Conservation (phyloP, 1,139 yeast species). For the Yamadazyma jaroonii region DNA sequence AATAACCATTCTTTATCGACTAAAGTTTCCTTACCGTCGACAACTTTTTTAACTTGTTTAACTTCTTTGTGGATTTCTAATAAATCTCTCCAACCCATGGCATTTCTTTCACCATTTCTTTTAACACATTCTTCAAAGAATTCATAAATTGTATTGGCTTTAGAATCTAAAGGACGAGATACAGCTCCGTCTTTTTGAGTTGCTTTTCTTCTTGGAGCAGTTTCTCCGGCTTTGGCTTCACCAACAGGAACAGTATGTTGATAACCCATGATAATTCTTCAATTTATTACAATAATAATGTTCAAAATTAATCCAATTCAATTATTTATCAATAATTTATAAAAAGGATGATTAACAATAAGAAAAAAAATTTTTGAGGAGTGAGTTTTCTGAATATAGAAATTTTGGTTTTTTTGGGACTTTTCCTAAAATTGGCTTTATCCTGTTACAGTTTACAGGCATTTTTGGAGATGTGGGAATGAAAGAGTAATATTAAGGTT, state of each 20-base stretch:
- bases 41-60: constrained; percentile 68
- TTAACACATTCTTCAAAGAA: constrained; percentile 62
- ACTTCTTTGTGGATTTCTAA: constrained; percentile 72
- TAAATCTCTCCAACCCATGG: constrained; percentile 82
- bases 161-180: constrained; percentile 56
- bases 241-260: constrained; percentile 68
- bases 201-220: constrained; percentile 84
- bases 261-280: constrained; percentile 10
- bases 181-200: constrained; percentile 55
- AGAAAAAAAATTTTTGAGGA: background rate
- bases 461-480: no score
- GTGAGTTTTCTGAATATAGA: constrained; percentile 1
- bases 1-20: constrained; percentile 86
- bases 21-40: constrained; percentile 70
- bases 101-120: constrained; percentile 50
- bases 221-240: constrained; percentile 79
- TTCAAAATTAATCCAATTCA: background rate
- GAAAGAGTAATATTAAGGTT: no score
- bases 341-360: background rate
- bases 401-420: background rate
- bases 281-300: no score
- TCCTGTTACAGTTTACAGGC: no score
- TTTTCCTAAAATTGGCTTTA: background rate
- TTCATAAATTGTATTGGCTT: constrained; percentile 69
- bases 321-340: background rate